Conservation (phyloP, 768 basidiomycete species). For the Termitomyces sp. region DNA sequence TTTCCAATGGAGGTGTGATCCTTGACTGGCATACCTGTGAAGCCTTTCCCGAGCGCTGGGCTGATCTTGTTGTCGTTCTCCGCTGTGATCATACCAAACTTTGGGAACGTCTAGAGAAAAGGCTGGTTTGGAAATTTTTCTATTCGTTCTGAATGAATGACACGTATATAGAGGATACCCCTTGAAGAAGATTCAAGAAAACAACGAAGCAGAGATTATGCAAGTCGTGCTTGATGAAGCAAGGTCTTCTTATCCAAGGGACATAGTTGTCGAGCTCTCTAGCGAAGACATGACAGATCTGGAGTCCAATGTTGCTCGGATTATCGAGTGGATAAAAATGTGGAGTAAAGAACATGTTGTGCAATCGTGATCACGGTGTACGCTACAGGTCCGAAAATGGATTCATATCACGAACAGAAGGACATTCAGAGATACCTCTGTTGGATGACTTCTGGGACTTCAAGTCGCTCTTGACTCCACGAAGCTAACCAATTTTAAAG, state of each 20-base stretch:
- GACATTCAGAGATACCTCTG: too few species aligned
- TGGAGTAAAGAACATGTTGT: constrained; percentile 51
- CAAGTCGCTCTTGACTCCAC: too few species aligned
- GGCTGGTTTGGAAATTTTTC: constrained; percentile 36
- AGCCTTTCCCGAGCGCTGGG: constrained; percentile 85
- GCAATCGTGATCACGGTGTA: constrained; percentile 1
- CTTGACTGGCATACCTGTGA: too few species aligned
- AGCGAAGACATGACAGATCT: constrained; percentile 78
- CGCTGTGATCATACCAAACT: constrained; percentile 82
- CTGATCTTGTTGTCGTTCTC: constrained; percentile 81
- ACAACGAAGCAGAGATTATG: constrained; percentile 99
- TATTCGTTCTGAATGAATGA: constrained; percentile 5
- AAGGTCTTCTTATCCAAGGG: constrained; percentile 71
- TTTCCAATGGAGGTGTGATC: constrained; percentile 68
- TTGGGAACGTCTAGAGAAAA: constrained; percentile 81
- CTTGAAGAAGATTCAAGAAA: constrained; percentile 94
- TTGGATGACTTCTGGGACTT: too few species aligned
- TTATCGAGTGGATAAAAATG: constrained; percentile 79
- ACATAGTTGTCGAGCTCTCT: constrained; percentile 81
- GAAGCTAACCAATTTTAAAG: too few species aligned
- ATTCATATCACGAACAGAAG: too few species aligned
- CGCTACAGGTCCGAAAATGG: background rate
- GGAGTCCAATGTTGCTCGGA: constrained; percentile 80
- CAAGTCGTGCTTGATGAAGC: constrained; percentile 87
- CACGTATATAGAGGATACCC: constrained; percentile 62